Evolutionary conservation across 352 stramenopile species (phyloP), one percentile per base, ranked within the genome.

Genomic region (Pilasporangium apinafurcum): DNA sequence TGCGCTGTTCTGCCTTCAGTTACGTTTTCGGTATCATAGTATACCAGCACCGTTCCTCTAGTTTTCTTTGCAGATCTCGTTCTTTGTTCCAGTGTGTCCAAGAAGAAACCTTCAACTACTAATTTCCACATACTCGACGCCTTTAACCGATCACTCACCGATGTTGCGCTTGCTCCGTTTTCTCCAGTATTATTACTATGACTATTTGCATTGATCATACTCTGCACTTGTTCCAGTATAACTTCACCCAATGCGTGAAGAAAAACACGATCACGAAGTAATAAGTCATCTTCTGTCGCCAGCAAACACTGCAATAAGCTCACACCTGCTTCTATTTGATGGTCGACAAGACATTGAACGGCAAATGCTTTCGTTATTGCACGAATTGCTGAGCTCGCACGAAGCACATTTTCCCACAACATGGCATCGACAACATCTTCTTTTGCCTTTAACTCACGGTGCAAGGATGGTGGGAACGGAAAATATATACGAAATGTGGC

Each of bases 381-480:
- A 8, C 79, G 75, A 57, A 86, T 88, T 22, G 76, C 68, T 5
- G 76, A 83, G 45, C 76, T 91, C 24, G 79, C 67, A 8, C 68
- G 68, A 14, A 91, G 51, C 25, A 91, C 69, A 13, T 78, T 81
- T 17, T 87, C 63, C 79, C 76, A 91, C n/a, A 91, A 43, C 36
- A 56, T 53, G 1, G 22, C 16, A 18, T 67, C 64, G 6, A 76
- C 39, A 6, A 84, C 34, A 35, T 84, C 68, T 42, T 84, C 62
- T 16, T 61, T 75, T 50, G 50, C 34, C 37, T 67, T 68, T 5
- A 58, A 42, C 17, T 83, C 66, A 4, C 51, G 57, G 32, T 72
- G 45, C 8, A 73, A 60, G 14, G 34, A 49, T 18, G 42, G 27
- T 4, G 67, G 46, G 35, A 79, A 76, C n/a, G 51, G 46, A 47